Evolutionary conservation across 2,329 filamentous ascomycete genomes (phyloP).

Genomic region (Colletotrichum sojae): DNA sequence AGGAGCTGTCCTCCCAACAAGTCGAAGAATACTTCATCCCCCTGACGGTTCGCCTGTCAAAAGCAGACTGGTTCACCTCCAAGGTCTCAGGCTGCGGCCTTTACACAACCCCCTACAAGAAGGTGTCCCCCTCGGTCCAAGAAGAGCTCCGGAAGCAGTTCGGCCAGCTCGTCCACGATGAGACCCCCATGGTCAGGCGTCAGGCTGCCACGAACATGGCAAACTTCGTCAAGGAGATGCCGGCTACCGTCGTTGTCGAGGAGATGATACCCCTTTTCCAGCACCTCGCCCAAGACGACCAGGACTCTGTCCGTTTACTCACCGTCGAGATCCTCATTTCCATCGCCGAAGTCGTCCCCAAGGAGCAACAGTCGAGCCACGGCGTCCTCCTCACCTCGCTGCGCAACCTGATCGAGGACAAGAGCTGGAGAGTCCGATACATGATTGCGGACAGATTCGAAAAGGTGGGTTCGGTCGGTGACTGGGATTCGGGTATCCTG

Average conservation of each 20-base stretch:
- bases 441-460: conserved; percentile 99
- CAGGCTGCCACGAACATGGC: conserved; percentile 96
- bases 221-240: conserved; percentile 98
- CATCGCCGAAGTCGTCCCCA: conserved; percentile 96
- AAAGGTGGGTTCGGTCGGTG: conserved; percentile 72
- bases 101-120: conserved; percentile 93
- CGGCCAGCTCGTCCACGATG: conserved; percentile 93
- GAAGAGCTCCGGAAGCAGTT: conserved; percentile 94
- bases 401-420: conserved; percentile 96
- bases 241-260: conserved; percentile 89
- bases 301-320: conserved; percentile 95
- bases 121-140: conserved; percentile 89
- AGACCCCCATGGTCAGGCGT: conserved; percentile 98
- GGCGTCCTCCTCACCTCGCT: conserved; percentile 92
- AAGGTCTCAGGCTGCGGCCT: conserved; percentile 98
- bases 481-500: conserved; percentile 38
- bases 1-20: conserved; percentile 89
- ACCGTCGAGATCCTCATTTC: conserved; percentile 97
- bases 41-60: conserved; percentile 93
- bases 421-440: conserved; percentile 99
- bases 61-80: conserved; percentile 99
- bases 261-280: conserved; percentile 99
- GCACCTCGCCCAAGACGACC: conserved; percentile 95
- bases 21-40: conserved; percentile 98
- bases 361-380: conserved; percentile 97